Evolutionary conservation across 1,139 yeast species (phyloP), one percentile per base, ranked within the genome.

Genomic region (Kodamaea ohmeri): DNA sequence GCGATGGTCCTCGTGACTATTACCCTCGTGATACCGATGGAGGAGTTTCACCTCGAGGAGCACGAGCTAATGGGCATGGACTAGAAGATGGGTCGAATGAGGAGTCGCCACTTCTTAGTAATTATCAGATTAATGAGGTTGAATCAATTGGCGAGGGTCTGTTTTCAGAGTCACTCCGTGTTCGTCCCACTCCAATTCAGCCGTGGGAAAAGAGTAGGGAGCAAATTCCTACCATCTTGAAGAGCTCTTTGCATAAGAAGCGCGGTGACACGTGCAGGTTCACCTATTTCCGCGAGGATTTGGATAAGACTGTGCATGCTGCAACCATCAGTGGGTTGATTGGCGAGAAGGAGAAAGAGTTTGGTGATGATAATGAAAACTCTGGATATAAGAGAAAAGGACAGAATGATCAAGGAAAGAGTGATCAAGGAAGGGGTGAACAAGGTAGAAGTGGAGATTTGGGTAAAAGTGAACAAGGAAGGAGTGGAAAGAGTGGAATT

Each of bases 221-320:
- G 37, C 52, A 48, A 32, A 51, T 61, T 13, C 61, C 63, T 13
- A 64, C 71, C 3, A 63, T 65, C 20, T 52, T 65, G 37, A 52
- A 55, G 26, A 44, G 17, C 45, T 25, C 34, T 38, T 48, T 28
- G 24, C 39, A 39, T 26, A 32, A 40, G 19, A 46, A 46, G 31
- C 32, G 32, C 40, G 56, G 59, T 2, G 59, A 55, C 14, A 41
- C 56, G n/a, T 66, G 67, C 42, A 50, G 98, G 44, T 92, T 86
- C 63, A 88, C 97, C 0, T 92, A 90, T 55, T 92, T 92, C 60
- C 71, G 97, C 47, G 96, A 90, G 49, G 96, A 89, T 52, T 64
- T 92, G 49, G 86, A 83, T 14, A 79, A 88, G 12, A 92, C 98
- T 0, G 79, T 92, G 12, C 97, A 92, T 59, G 80, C 97, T 0